phyloP scores from a whole-genome alignment of 108 stramenopile genomes.

The Fragilaria crotonensis region DNA sequence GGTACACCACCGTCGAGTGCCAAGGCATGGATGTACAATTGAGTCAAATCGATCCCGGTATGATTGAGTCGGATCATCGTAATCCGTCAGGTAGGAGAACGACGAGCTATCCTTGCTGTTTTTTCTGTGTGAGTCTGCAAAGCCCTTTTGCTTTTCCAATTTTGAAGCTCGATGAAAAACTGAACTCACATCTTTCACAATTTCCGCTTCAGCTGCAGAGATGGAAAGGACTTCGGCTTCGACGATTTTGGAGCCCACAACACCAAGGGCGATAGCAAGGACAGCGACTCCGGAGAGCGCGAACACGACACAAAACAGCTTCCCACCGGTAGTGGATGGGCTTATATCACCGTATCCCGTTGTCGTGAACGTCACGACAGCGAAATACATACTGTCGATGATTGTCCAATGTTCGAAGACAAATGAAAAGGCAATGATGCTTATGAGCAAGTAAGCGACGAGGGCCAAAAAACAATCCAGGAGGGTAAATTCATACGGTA shows the following conservation, averaged over 20 bases:
- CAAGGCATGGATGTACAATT: too few relatives aligned
- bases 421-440: slow-evolving; percentile 12
- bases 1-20: not conserved
- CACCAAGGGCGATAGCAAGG: slow-evolving; percentile 14
- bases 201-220: not conserved
- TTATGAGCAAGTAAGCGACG: slow-evolving; percentile 10
- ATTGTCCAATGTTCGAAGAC: slow-evolving; percentile 28
- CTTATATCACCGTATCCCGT: slow-evolving; percentile 32
- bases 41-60: too few relatives aligned
- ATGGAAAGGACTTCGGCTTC: slow-evolving; percentile 5
- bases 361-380: slow-evolving; percentile 29
- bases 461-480: slow-evolving; percentile 14
- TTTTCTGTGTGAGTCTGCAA: not conserved
- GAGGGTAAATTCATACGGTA: slow-evolving; percentile 7
- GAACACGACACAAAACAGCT: slow-evolving; percentile 17
- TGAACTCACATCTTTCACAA: not conserved
- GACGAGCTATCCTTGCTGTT: not conserved
- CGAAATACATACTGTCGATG: slow-evolving; percentile 25
- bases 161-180: not conserved
- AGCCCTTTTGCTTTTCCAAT: not conserved
- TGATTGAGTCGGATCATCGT: too few relatives aligned
- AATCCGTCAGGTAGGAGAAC: not conserved
- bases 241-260: slow-evolving; percentile 11
- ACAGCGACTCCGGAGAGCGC: slow-evolving; percentile 10
- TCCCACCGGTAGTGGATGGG: slow-evolving; percentile 1